Evolutionary conservation across 2,329 filamentous ascomycete species (phyloP).

Genomic region (Drechslera avenae): DNA sequence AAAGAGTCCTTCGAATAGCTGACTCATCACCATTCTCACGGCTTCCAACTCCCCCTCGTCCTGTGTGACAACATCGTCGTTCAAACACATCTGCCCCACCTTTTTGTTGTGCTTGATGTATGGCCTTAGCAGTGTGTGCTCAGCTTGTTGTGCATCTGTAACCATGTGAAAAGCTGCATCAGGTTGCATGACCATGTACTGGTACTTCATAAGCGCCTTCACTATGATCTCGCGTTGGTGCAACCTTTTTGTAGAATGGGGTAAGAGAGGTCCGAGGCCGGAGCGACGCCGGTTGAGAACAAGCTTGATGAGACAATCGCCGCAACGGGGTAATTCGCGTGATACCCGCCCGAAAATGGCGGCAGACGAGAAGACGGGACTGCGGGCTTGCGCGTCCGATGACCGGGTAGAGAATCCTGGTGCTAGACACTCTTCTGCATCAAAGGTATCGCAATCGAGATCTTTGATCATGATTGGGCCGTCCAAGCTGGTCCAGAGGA

Average conservation of each 20-base stretch:
- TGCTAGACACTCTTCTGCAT: conserved; percentile 50
- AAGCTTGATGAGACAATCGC: conserved; percentile 52
- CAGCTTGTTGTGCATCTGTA: conserved; percentile 52
- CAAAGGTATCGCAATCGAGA: conserved; percentile 50
- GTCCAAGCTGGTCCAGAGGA: conserved; percentile 52
- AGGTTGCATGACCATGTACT: conserved; percentile 50
- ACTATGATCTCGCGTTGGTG: conserved; percentile 44
- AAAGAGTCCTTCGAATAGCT: no score
- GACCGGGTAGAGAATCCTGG: conserved; percentile 49
- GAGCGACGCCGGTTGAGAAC: conserved; percentile 44
- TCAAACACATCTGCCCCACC: conserved; percentile 50
- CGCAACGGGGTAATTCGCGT: conserved; percentile 48
- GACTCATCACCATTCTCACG: conserved; percentile 44
- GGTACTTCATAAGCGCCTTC: conserved; percentile 51
- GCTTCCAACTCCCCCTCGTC: conserved; percentile 43
- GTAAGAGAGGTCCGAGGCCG: conserved; percentile 49
- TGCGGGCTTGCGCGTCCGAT: conserved; percentile 43
- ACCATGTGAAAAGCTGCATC: conserved; percentile 53
- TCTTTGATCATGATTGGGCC: conserved; percentile 50
- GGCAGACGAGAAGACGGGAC: conserved; percentile 48
- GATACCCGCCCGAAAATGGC: conserved; percentile 49
- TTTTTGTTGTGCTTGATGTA: conserved; percentile 44
- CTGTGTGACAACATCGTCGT: conserved; percentile 52
- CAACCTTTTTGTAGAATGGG: conserved; percentile 36
- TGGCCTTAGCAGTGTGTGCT: conserved; percentile 46